Conservation (phyloP, 176 grass and related monocot species). For the Phragmites australis region DNA sequence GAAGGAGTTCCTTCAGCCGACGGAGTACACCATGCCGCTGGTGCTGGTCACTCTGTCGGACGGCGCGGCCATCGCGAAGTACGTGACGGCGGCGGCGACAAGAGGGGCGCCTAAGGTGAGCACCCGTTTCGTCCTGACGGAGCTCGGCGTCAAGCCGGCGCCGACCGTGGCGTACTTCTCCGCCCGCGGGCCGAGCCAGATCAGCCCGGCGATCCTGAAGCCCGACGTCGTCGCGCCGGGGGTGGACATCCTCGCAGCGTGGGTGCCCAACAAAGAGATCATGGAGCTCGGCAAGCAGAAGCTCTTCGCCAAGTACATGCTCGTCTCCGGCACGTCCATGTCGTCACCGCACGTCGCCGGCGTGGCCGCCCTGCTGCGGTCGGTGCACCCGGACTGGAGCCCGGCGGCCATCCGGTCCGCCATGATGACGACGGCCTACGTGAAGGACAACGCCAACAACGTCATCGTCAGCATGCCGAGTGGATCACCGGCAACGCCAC, state of each 20-base stretch:
- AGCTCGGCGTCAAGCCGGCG: slow-evolving; percentile 59
- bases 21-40: slow-evolving; percentile 42
- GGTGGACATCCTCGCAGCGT: slow-evolving; percentile 77
- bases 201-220: slow-evolving; percentile 68
- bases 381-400: slow-evolving; percentile 64
- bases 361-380: slow-evolving; percentile 60
- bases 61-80: slow-evolving; percentile 54
- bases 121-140: slow-evolving; percentile 52
- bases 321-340: slow-evolving; percentile 85
- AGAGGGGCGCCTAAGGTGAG: slow-evolving; percentile 31
- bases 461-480: slow-evolving; percentile 35
- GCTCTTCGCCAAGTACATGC: slow-evolving; percentile 49
- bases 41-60: slow-evolving; percentile 45
- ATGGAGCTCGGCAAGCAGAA: slow-evolving; percentile 30
- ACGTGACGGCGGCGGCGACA: not conserved
- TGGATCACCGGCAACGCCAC: slow-evolving; percentile 41
- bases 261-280: slow-evolving; percentile 56
- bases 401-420: slow-evolving; percentile 64
- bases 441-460: slow-evolving; percentile 51
- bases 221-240: slow-evolving; percentile 76
- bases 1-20: slow-evolving; percentile 31
- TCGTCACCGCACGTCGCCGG: slow-evolving; percentile 68
- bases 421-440: slow-evolving; percentile 79
- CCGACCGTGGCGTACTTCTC: slow-evolving; percentile 74
- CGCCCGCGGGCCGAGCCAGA: slow-evolving; percentile 55